Conservation (phyloP, 2,329 filamentous ascomycete species). For the Ceratocystis huliohia region DNA sequence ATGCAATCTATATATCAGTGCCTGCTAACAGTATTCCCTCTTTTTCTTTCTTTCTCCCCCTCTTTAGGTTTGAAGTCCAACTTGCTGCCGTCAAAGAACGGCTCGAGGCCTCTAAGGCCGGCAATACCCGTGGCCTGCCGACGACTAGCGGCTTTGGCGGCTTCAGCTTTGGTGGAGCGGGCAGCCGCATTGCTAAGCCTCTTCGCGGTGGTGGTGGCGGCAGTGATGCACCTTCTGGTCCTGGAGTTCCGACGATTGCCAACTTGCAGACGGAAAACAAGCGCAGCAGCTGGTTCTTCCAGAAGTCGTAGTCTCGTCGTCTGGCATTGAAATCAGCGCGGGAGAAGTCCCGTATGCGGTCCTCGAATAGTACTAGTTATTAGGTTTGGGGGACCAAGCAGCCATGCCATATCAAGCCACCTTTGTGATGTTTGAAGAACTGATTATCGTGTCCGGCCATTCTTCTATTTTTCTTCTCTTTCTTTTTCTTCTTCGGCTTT, state of each 20-base stretch:
- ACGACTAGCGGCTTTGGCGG: constrained; percentile 47
- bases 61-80: constrained; percentile 79
- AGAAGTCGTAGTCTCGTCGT: constrained; percentile 37
- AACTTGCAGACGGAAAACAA: constrained; percentile 51
- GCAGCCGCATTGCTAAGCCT: constrained; percentile 57
- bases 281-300: constrained; percentile 64
- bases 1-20: background rate
- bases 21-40: constrained; percentile 7
- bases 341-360: constrained; percentile 13
- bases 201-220: constrained; percentile 50
- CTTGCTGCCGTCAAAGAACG: constrained; percentile 95
- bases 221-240: constrained; percentile 34
- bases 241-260: constrained; percentile 40
- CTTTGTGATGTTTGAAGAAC: constrained; percentile 16
- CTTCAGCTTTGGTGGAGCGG: constrained; percentile 57
- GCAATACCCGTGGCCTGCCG: constrained; percentile 72
- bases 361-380: constrained; percentile 11
- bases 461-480: background rate
- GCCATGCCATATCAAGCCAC: background rate
- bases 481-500: background rate
- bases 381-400: constrained; percentile 13
- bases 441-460: constrained; percentile 4
- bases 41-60: background rate
- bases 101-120: constrained; percentile 85
- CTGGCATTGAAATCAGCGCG: constrained; percentile 16